Conservation (phyloP, 345 rosid species). For the Hibiscus mutabilis region DNA sequence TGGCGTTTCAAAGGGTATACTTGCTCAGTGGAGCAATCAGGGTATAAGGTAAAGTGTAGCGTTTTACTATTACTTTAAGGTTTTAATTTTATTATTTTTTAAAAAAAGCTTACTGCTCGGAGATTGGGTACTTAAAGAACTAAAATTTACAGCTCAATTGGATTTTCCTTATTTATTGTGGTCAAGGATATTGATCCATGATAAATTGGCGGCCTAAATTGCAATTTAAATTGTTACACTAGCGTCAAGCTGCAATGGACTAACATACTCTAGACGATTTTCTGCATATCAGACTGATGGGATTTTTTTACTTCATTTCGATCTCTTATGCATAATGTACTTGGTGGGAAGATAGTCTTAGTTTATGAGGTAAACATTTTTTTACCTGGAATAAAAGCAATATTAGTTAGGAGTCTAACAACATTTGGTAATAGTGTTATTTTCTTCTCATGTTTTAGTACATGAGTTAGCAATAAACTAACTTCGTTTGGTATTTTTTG, state of each 20-base stretch:
- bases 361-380: neutral
- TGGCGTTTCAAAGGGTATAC: conserved; percentile 60
- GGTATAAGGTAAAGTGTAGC: conserved; percentile 44
- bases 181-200: neutral
- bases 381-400: neutral
- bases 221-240: neutral
- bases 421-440: too few species aligned
- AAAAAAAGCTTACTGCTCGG: neutral
- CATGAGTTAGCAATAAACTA: too few species aligned
- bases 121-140: neutral
- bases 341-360: neutral
- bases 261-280: neutral
- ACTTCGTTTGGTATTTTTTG: too few species aligned
- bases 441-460: too few species aligned
- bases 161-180: neutral
- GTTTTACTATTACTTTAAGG: neutral
- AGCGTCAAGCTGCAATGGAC: neutral
- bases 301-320: neutral
- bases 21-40: conserved; percentile 40
- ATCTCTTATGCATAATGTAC: neutral
- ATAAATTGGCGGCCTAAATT: neutral
- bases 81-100: neutral
- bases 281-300: neutral
- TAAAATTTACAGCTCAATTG: neutral
- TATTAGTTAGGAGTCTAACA: neutral